A percentile compares a stretch with the other conserved stretches of the same genome.
These are phyloP conservation scores for Neohortaea acidophila DNA, from an alignment of 495 filamentous ascomycete species.

Conservation along the genomic window DNA sequence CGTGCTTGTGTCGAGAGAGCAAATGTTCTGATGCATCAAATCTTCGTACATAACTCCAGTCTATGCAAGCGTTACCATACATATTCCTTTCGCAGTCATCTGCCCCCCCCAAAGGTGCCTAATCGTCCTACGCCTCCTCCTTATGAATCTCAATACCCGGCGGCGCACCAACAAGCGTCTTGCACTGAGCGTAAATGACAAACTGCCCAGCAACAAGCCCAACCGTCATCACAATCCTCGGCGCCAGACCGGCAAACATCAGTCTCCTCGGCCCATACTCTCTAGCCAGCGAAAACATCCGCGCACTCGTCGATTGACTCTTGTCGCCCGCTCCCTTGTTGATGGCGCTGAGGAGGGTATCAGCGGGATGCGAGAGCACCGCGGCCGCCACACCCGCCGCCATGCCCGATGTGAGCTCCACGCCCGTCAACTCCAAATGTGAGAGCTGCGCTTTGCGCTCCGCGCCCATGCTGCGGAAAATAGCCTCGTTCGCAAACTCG, in stretches of 20 bases:
- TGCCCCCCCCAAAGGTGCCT: too few species aligned
- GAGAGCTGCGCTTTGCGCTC: constrained; percentile 1
- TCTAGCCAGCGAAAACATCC: not conserved
- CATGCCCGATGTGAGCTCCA: constrained; percentile 1
- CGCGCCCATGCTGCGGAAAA: not conserved
- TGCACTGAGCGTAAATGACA: constrained; percentile 3
- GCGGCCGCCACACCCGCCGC: not conserved
- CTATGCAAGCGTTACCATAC: too few species aligned
- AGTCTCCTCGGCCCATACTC: not conserved
- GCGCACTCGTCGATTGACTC: not conserved
- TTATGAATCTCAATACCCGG: constrained; percentile 3
- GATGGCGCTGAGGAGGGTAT: not conserved
- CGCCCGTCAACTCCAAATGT: not conserved
- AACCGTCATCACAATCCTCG: constrained; percentile 1
- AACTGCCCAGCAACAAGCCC: constrained; percentile 1
- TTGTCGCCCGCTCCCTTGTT: constrained; percentile 4
- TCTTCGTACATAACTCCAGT: too few species aligned
- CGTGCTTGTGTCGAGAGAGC: too few species aligned
- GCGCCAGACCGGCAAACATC: not conserved
- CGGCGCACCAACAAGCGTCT: not conserved
- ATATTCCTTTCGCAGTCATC: too few species aligned
- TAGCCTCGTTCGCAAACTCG: constrained; percentile 2
- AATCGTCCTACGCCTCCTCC: not conserved
- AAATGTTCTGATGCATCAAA: too few species aligned
- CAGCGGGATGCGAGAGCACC: constrained; percentile 2